Conservation (phyloP, 2,329 filamentous ascomycete species). For the Arthroderma sp. region DNA sequence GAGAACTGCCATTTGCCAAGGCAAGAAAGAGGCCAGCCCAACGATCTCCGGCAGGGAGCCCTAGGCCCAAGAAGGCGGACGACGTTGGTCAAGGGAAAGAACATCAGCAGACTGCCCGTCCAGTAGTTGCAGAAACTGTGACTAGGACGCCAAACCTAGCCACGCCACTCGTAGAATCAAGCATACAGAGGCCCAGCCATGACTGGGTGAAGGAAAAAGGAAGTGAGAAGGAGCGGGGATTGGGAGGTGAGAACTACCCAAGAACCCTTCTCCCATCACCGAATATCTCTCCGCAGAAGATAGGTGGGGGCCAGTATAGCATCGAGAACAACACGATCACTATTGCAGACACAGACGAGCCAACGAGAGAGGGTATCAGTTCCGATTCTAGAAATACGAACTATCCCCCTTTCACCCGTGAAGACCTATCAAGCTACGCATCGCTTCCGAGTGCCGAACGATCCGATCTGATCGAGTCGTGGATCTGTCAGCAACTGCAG, state of each 20-base stretch:
- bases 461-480: constrained; percentile 26
- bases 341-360: background rate
- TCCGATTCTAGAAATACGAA: background rate
- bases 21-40: constrained; percentile 15
- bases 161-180: background rate
- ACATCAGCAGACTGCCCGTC: background rate
- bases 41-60: constrained; percentile 24
- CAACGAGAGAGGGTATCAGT: background rate
- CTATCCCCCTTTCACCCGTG: background rate
- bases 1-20: constrained; percentile 32
- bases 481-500: constrained; percentile 33
- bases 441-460: constrained; percentile 24
- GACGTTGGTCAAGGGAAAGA: background rate
- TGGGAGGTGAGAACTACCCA: background rate
- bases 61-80: background rate
- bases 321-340: background rate
- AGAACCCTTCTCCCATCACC: background rate
- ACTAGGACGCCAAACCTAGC: background rate
- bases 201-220: background rate
- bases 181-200: background rate
- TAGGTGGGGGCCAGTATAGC: background rate
- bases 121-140: background rate
- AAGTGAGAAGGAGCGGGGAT: background rate
- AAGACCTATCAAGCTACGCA: constrained; percentile 25
- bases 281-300: background rate